A percentile compares a stretch with the other conserved stretches of the same genome.
Conservation (phyloP, 1,284 basidiomycete species). For the Rhodotorula sp. region DNA sequence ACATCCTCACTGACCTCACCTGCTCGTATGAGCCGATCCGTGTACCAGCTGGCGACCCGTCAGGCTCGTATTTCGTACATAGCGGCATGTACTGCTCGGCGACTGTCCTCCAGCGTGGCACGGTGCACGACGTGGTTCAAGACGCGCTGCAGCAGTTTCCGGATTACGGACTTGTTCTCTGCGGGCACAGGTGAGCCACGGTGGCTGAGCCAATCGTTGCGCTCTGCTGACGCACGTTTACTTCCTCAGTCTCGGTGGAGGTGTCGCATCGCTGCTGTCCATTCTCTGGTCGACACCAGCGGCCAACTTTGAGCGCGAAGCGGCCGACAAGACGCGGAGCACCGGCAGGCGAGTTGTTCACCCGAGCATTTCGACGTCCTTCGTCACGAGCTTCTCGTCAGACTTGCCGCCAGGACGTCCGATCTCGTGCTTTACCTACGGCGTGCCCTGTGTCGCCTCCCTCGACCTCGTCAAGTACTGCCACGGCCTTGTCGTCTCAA, state of each 20-base stretch:
- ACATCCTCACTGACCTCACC: constrained; percentile 58
- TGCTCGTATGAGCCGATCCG: constrained; percentile 55
- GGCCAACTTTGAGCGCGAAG: constrained; percentile 8
- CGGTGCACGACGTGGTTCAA: constrained; percentile 54
- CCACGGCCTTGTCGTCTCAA: constrained; percentile 54
- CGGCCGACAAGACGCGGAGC: neutral
- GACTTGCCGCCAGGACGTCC: constrained; percentile 57
- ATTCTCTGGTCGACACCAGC: constrained; percentile 42
- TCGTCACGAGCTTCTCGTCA: constrained; percentile 54
- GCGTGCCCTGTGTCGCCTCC: constrained; percentile 54
- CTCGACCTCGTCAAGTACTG: constrained; percentile 54
- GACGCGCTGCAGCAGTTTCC: constrained; percentile 53
- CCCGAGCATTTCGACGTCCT: constrained; percentile 53
- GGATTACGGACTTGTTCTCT: constrained; percentile 56
- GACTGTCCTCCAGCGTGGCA: constrained; percentile 51
- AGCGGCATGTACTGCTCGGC: constrained; percentile 57
- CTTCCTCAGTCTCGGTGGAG: constrained; percentile 55
- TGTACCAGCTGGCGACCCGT: constrained; percentile 52
- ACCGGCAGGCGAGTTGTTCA: constrained; percentile 39
- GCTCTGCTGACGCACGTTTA: neutral
- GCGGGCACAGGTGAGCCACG: constrained; percentile 46
- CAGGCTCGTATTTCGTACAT: constrained; percentile 55
- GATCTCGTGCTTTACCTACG: constrained; percentile 55
- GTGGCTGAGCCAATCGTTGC: neutral
- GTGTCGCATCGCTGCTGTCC: constrained; percentile 52